phyloP scores from a whole-genome alignment of 2,329 filamentous ascomycete genomes.

The Aspergillus tanneri region DNA sequence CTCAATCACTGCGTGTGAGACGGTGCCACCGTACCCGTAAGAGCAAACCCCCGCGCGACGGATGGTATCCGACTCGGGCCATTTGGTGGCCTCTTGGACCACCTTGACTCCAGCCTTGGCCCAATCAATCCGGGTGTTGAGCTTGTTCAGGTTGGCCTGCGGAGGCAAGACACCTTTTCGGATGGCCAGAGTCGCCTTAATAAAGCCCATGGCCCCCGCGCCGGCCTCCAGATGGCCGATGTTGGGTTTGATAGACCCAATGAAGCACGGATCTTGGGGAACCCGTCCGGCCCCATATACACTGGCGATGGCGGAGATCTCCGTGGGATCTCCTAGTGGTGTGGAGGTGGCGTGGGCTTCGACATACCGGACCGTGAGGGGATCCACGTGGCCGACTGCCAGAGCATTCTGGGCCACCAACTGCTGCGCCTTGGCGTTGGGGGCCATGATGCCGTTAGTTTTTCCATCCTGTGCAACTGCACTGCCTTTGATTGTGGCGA shows the following conservation, averaged over 20 bases:
- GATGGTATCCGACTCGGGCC: constrained; percentile 14
- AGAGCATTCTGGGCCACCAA: constrained; percentile 27
- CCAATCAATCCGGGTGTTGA: constrained; percentile 37
- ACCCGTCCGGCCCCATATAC: constrained; percentile 17
- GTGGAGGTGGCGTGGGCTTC: constrained; percentile 27
- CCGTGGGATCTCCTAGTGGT: constrained; percentile 23
- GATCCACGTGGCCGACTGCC: constrained; percentile 15
- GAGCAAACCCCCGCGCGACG: constrained; percentile 33
- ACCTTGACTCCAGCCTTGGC: constrained; percentile 24
- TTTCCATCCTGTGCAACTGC: constrained; percentile 36
- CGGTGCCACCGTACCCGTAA: constrained; percentile 38
- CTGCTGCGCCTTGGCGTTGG: constrained; percentile 32
- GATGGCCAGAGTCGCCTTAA: constrained; percentile 29
- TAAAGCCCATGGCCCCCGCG: constrained; percentile 27
- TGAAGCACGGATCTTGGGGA: constrained; percentile 21
- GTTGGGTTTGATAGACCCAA: constrained; percentile 36
- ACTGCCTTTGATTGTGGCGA: constrained; percentile 31
- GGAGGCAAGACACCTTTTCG: constrained; percentile 27
- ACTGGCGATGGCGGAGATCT: constrained; percentile 13
- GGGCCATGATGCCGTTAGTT: constrained; percentile 39
- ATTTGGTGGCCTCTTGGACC: constrained; percentile 22
- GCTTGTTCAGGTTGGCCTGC: constrained; percentile 35
- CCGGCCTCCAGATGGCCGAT: constrained; percentile 34
- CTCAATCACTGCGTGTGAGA: constrained; percentile 37
- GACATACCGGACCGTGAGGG: constrained; percentile 18